These are phyloP conservation scores for Eucalyptus albens DNA, from an alignment of 345 rosid species.

Conservation along the genomic window DNA sequence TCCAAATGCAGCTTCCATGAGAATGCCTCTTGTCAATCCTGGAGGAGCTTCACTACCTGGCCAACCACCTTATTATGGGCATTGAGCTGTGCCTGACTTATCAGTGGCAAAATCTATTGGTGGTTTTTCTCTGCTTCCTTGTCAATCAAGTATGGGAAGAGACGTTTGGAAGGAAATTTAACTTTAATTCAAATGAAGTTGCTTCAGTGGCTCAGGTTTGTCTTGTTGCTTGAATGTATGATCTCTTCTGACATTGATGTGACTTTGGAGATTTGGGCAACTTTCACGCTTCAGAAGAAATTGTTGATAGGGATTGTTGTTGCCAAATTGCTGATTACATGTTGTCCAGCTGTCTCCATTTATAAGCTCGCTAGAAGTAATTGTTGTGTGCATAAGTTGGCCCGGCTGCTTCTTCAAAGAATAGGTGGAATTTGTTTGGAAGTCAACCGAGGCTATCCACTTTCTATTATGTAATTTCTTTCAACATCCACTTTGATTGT, in stretches of 20 bases:
- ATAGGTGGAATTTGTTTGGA: not conserved
- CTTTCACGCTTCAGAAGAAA: not conserved
- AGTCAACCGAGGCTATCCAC: not conserved
- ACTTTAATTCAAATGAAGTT: not conserved
- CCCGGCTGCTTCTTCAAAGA: not conserved
- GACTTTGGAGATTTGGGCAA: not conserved
- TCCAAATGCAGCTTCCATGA: not conserved
- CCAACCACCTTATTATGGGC: constrained; percentile 1
- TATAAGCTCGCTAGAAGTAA: not conserved
- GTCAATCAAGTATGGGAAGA: not conserved
- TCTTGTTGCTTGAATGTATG: not conserved
- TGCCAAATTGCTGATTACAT: not conserved
- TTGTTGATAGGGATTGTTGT: not conserved
- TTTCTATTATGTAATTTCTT: not conserved
- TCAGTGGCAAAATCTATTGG: not conserved
- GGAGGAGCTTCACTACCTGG: not conserved
- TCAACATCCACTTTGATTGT: not conserved
- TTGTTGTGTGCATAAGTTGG: not conserved
- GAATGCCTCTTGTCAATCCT: not conserved
- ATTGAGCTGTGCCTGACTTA: not conserved
- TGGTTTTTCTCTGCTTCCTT: not conserved
- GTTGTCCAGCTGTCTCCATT: not conserved
- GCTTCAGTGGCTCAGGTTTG: not conserved
- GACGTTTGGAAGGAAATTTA: not conserved
- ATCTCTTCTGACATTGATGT: not conserved